A percentile compares a stretch with the other conserved stretches of the same genome.
Conservation (phyloP, 2,329 filamentous ascomycete genomes). For the Paecilomyces fulvus region DNA sequence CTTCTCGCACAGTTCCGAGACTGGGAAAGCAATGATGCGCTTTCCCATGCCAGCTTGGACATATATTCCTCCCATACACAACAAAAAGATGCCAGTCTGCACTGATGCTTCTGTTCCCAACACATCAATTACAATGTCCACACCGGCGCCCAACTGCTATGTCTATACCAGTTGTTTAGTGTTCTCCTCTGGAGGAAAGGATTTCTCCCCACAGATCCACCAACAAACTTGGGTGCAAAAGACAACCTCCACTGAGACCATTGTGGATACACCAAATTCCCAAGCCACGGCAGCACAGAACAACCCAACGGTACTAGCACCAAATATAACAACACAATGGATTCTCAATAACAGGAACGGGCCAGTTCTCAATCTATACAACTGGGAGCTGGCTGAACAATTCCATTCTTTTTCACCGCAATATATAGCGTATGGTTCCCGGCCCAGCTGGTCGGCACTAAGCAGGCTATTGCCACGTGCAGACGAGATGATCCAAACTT, state of each 20-base stretch:
- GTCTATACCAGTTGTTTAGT: slow-evolving; percentile 21
- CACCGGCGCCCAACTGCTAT: slow-evolving; percentile 27
- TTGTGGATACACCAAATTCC: slow-evolving; percentile 47
- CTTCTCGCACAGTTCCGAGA: slow-evolving; percentile 23
- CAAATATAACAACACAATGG: slow-evolving; percentile 46
- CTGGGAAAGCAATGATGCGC: slow-evolving; percentile 26
- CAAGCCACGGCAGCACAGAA: slow-evolving; percentile 56
- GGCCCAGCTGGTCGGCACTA: too few species aligned
- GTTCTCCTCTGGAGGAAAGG: not conserved
- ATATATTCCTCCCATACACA: slow-evolving; percentile 14
- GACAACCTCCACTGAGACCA: slow-evolving; percentile 55
- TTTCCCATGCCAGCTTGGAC: slow-evolving; percentile 27
- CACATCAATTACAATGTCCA: slow-evolving; percentile 33
- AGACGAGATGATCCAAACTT: too few species aligned
- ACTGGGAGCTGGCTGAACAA: too few species aligned
- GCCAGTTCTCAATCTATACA: slow-evolving; percentile 32
- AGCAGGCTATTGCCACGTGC: too few species aligned
- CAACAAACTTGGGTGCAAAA: slow-evolving; percentile 32
- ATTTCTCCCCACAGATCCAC: slow-evolving; percentile 6
- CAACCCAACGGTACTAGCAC: slow-evolving; percentile 55
- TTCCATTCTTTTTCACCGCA: too few species aligned
- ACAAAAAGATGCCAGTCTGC: slow-evolving; percentile 32
- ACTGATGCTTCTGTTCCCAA: slow-evolving; percentile 34
- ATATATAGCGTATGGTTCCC: too few species aligned
- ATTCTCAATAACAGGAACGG: slow-evolving; percentile 26